These are phyloP conservation scores for Hymenoscyphus scutula DNA, from an alignment of 2,329 filamentous ascomycete species.

Conservation along the genomic window DNA sequence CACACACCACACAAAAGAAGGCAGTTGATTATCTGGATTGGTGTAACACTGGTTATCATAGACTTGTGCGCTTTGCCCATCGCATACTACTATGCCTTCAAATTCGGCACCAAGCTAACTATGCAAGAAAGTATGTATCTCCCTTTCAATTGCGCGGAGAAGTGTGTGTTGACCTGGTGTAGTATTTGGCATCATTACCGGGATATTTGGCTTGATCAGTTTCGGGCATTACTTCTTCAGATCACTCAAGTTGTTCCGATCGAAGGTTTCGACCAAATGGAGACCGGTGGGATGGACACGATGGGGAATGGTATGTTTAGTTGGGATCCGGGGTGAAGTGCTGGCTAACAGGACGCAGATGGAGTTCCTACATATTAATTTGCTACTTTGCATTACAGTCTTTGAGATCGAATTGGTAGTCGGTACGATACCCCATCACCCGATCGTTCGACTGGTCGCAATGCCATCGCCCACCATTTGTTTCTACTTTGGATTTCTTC, in stretches of 20 bases:
- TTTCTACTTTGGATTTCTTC: slow-evolving; percentile 29
- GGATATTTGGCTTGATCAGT: slow-evolving; percentile 30
- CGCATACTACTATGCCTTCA: slow-evolving; percentile 31
- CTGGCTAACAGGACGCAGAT: slow-evolving; percentile 2
- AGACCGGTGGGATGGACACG: slow-evolving; percentile 32
- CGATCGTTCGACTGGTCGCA: slow-evolving; percentile 29
- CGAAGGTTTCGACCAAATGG: slow-evolving; percentile 22
- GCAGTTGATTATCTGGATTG: slow-evolving; percentile 20
- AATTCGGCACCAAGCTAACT: slow-evolving; percentile 27
- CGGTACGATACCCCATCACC: slow-evolving; percentile 26
- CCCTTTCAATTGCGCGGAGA: neutral
- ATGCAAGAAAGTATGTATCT: slow-evolving; percentile 26
- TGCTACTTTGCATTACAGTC: slow-evolving; percentile 27
- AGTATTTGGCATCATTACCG: slow-evolving; percentile 32
- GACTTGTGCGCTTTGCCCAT: slow-evolving; percentile 31
- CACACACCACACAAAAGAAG: slow-evolving; percentile 30
- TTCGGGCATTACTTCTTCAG: slow-evolving; percentile 30
- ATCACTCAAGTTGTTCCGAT: slow-evolving; percentile 28
- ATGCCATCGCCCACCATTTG: slow-evolving; percentile 32
- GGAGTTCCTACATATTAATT: slow-evolving; percentile 30
- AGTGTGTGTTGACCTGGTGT: neutral
- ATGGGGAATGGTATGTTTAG: slow-evolving; percentile 30
- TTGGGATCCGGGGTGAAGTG: neutral
- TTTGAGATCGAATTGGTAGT: slow-evolving; percentile 31
- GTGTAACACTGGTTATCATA: slow-evolving; percentile 21